Base-by-base conservation (phyloP, 2,329 filamentous ascomycete species). In the Thelonectria blattea region DNA sequence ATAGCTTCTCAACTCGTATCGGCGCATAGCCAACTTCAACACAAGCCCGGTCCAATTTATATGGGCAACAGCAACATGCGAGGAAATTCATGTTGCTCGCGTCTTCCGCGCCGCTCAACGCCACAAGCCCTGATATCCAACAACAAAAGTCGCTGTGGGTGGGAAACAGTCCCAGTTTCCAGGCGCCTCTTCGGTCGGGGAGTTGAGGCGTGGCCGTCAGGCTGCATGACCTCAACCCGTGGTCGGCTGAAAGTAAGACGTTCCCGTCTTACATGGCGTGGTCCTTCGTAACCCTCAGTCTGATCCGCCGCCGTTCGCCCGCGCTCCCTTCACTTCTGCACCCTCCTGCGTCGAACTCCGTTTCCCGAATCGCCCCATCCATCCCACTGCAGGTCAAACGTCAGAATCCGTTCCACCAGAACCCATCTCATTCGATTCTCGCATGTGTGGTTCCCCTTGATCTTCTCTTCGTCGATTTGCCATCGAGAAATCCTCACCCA, bases 381-480 rank as follows among this genome's bases (percentile, higher is more conserved):
- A 17, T 77, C 75, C 67, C 74, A 74, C 14, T 72, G 68, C 39
- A 78, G 63, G 6, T 75, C 75, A 56, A 77, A 77, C 1, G 76
- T 77, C 30, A 78, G 61, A 41, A 73, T 76, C 15, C 76, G 70
- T 61, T 78, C 76, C 9, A 77, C 75, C 20, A 76, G 65, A 30
- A 75, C 72, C 76, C 76, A 78, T 56, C 76, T 70, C 73, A 76
- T 74, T 46, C 71, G 65, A 55, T 76, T 73, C 57, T 72, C 71
- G 27, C 66, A 69, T 1, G 69, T 68, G 14, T 67, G 65, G n/a
- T 67, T 71, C 17, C 68, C 67, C 14, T 70, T 67, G 20, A 65
- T 62, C 17, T 68, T 67, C 15, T 67, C 66, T n/a, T 67, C 64
- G n/a, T 69, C 64, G 20, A 68, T 63, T 10, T 72, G 64, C 73